Conservation (phyloP, 2,329 filamentous ascomycete species). For the Sporothrix brasiliensis region DNA sequence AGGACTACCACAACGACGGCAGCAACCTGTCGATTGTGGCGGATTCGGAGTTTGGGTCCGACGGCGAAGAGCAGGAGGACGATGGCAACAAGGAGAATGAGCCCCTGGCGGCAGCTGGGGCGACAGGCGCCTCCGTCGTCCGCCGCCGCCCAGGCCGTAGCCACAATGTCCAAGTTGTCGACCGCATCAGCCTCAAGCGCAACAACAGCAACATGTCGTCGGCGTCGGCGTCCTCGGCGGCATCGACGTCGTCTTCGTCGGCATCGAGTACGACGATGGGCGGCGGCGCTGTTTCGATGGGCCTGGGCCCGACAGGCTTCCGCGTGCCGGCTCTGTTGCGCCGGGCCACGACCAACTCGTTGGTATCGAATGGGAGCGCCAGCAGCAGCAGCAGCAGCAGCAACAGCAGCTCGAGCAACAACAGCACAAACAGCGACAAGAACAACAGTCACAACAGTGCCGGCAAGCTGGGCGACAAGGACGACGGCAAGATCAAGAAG, state of each 20-base stretch:
- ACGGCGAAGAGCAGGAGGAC: constrained; percentile 52
- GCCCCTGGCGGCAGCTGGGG: not conserved
- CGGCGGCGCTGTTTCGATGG: constrained; percentile 34
- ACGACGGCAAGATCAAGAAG: constrained; percentile 50
- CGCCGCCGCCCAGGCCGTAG: constrained; percentile 39
- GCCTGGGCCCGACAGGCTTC: constrained; percentile 52
- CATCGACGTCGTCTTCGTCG: constrained; percentile 40
- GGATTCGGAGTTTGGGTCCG: constrained; percentile 48
- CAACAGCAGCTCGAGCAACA: constrained; percentile 25
- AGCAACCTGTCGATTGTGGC: constrained; percentile 54
- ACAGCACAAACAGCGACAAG: not conserved
- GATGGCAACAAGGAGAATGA: constrained; percentile 41
- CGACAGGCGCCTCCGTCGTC: constrained; percentile 36
- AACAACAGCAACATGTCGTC: constrained; percentile 42
- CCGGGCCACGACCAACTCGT: constrained; percentile 70
- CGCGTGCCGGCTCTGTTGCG: constrained; percentile 72
- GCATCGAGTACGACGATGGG: constrained; percentile 39
- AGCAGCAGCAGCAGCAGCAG: constrained; percentile 33
- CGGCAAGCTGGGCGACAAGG: constrained; percentile 36
- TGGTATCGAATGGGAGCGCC: constrained; percentile 47
- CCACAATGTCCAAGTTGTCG: constrained; percentile 63
- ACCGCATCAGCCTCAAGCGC: constrained; percentile 73
- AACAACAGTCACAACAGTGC: not conserved
- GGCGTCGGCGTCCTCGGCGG: not conserved
- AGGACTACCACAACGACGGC: constrained; percentile 58